phyloP scores from a whole-genome alignment of 2,329 filamentous ascomycete genomes.

The Leptodontidium sp. region DNA sequence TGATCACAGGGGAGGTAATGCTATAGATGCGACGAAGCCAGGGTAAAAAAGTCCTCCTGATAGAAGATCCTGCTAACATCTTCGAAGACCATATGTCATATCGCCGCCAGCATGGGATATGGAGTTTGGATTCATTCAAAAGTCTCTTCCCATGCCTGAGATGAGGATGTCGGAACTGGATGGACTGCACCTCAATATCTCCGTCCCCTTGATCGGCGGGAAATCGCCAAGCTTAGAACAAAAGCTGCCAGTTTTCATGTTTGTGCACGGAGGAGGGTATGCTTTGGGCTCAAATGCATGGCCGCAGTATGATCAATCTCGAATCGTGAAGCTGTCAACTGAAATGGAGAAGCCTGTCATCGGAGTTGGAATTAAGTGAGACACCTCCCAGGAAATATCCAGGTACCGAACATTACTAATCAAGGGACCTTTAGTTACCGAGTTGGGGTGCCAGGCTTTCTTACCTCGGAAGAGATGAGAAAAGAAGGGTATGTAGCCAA shows the following conservation, averaged over 20 bases:
- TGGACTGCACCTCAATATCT: slow-evolving; percentile 61
- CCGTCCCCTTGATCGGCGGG: slow-evolving; percentile 49
- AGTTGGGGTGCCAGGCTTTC: slow-evolving; percentile 52
- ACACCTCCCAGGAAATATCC: not conserved
- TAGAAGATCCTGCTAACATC: not conserved
- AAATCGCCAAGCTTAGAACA: slow-evolving; percentile 23
- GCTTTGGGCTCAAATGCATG: slow-evolving; percentile 58
- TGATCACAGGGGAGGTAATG: slow-evolving; percentile 34
- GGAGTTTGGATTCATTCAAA: slow-evolving; percentile 59
- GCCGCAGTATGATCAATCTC: slow-evolving; percentile 58
- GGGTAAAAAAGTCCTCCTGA: slow-evolving; percentile 20
- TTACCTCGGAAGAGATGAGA: slow-evolving; percentile 57
- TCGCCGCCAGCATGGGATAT: slow-evolving; percentile 50
- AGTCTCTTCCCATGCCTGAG: slow-evolving; percentile 51
- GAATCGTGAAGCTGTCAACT: slow-evolving; percentile 54
- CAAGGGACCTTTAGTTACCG: slow-evolving; percentile 52
- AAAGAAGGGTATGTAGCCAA: slow-evolving; percentile 53
- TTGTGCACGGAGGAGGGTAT: slow-evolving; percentile 62
- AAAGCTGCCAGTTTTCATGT: slow-evolving; percentile 59
- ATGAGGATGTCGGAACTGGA: slow-evolving; percentile 56
- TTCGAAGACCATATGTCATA: slow-evolving; percentile 19
- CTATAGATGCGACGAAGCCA: slow-evolving; percentile 33
- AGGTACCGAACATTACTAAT: not conserved
- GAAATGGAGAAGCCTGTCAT: slow-evolving; percentile 56
- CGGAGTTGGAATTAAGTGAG: slow-evolving; percentile 54